phyloP scores from a whole-genome alignment of 1,284 basidiomycete species.

The Boletus semigastroideus region DNA sequence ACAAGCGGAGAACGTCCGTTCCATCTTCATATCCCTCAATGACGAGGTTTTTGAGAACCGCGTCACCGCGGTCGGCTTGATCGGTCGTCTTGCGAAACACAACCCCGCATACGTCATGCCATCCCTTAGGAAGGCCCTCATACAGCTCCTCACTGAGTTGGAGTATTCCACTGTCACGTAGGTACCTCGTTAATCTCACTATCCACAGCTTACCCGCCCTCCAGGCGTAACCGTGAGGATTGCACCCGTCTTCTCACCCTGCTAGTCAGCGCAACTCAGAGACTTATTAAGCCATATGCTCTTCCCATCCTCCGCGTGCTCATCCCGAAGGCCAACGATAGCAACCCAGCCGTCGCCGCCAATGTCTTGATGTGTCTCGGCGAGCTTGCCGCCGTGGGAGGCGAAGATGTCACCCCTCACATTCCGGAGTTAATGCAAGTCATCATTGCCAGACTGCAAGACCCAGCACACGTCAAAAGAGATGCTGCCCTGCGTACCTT shows the following conservation, averaged over 20 bases:
- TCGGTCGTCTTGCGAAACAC: constrained; percentile 92
- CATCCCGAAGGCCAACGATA: constrained; percentile 84
- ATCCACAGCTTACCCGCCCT: constrained; percentile 1
- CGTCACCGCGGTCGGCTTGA: constrained; percentile 86
- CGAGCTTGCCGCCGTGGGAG: constrained; percentile 91
- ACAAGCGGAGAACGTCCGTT: constrained; percentile 97
- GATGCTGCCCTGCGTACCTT: constrained; percentile 94
- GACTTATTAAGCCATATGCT: constrained; percentile 95
- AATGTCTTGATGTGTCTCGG: constrained; percentile 94
- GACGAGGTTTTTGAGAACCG: constrained; percentile 97
- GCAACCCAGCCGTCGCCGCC: constrained; percentile 86
- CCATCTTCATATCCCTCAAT: constrained; percentile 96
- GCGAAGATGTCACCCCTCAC: constrained; percentile 85
- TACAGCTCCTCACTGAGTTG: constrained; percentile 95
- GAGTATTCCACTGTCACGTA: constrained; percentile 94
- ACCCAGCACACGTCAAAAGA: constrained; percentile 83
- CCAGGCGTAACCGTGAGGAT: constrained; percentile 85
- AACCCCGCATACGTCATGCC: constrained; percentile 99
- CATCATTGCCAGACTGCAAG: constrained; percentile 85
- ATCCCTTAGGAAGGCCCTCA: constrained; percentile 91
- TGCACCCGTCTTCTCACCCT: constrained; percentile 87
- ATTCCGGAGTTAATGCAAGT: constrained; percentile 89
- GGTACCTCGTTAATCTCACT: constrained; percentile 26
- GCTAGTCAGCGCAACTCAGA: constrained; percentile 87
- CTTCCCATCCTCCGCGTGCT: constrained; percentile 95